These are phyloP conservation scores for Narthecium ossifragum DNA, from an alignment of 106 monocot genomes.

Conservation along the genomic window DNA sequence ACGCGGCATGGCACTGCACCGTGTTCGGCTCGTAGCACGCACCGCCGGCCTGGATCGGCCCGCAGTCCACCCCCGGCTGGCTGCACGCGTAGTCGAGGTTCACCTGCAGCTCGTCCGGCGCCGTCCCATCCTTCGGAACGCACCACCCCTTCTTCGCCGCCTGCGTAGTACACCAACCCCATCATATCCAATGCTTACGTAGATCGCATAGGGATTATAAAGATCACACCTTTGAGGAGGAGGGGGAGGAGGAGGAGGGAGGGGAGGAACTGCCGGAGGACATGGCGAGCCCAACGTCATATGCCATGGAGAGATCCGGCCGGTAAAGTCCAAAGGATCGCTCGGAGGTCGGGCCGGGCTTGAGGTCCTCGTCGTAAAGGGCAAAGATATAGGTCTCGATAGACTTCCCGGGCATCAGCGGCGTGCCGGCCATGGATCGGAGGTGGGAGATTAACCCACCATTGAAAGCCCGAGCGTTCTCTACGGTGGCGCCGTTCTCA, in stretches of 20 bases:
- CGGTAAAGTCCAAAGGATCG: constrained; percentile 58
- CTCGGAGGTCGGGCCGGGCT: constrained; percentile 64
- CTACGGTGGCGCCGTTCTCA: constrained; percentile 50
- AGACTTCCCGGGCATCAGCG: constrained; percentile 59
- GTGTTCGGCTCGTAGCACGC: constrained; percentile 65
- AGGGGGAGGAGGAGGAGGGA: background rate
- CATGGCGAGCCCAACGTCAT: constrained; percentile 45
- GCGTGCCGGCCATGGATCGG: constrained; percentile 52
- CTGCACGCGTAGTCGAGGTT: constrained; percentile 61
- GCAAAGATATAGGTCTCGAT: constrained; percentile 76
- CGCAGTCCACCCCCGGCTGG: constrained; percentile 49
- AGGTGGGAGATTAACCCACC: constrained; percentile 47
- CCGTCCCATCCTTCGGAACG: constrained; percentile 26
- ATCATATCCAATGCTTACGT: too few species aligned
- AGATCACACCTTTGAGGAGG: background rate
- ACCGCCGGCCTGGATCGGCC: constrained; percentile 46
- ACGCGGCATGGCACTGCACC: constrained; percentile 46
- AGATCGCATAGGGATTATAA: background rate
- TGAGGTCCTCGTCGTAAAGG: constrained; percentile 68
- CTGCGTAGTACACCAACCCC: background rate
- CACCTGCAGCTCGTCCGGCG: constrained; percentile 44
- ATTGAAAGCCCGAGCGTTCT: constrained; percentile 58
- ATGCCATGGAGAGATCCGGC: constrained; percentile 46
- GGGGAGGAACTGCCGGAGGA: background rate
- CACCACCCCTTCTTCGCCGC: constrained; percentile 22